Percentiles rank a stretch among this genome's conserved stretches.
These are phyloP conservation scores for Friedmanniomyces simplex DNA, from an alignment of 495 filamentous ascomycete genomes.

Conservation along the genomic window DNA sequence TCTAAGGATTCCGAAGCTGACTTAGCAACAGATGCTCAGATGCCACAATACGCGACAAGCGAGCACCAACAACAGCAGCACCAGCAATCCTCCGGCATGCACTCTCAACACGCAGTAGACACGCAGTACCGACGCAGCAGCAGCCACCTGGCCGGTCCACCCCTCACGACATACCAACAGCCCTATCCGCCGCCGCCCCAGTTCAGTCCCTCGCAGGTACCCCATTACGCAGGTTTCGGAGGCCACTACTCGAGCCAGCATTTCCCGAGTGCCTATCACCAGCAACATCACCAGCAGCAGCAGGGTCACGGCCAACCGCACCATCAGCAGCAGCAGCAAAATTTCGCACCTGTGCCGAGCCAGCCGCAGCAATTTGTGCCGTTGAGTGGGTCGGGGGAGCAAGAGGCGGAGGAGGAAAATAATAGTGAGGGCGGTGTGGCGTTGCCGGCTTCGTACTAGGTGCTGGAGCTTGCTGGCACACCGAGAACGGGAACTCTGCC, in stretches of 20 bases:
- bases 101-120: background rate
- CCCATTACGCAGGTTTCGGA: slow-evolving; percentile 11
- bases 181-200: slow-evolving; percentile 1
- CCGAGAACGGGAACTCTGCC: background rate
- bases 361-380: slow-evolving; percentile 5
- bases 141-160: slow-evolving; percentile 12
- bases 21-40: slow-evolving; percentile 22
- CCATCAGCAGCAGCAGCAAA: background rate
- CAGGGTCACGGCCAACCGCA: background rate
- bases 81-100: background rate
- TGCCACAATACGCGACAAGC: slow-evolving; percentile 1
- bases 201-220: slow-evolving; percentile 3
- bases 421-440: slow-evolving; percentile 16
- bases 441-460: slow-evolving; percentile 5
- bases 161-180: slow-evolving; percentile 1
- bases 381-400: background rate
- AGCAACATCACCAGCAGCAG: background rate
- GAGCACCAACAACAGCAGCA: slow-evolving; percentile 1
- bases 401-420: background rate
- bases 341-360: background rate
- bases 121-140: slow-evolving; percentile 12
- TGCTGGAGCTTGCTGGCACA: background rate
- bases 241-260: background rate
- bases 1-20: background rate
- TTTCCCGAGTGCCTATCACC: slow-evolving; percentile 3